Conservation (phyloP, 2,329 filamentous ascomycete species). For the Fusarium pininemorale region DNA sequence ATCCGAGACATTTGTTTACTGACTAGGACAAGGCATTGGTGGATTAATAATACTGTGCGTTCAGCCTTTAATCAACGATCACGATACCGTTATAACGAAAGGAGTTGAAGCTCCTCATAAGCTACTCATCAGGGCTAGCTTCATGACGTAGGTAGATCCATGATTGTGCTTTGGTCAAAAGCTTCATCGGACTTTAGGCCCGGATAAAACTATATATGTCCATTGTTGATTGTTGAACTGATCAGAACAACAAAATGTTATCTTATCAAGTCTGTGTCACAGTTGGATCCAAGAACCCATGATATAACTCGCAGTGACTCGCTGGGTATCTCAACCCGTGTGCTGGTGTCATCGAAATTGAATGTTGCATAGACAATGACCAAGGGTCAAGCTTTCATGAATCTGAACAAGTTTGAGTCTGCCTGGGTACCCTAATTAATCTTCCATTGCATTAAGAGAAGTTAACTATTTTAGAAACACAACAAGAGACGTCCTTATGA, state of each 20-base stretch:
- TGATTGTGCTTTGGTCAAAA: neutral
- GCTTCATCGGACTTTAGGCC: neutral
- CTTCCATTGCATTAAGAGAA: neutral
- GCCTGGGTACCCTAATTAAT: neutral
- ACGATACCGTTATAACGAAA: neutral
- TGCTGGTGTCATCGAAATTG: neutral
- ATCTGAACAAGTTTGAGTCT: neutral
- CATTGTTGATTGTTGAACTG: neutral
- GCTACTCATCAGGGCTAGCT: neutral
- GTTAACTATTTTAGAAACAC: neutral
- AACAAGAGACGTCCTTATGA: neutral
- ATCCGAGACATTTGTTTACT: neutral
- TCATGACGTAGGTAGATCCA: conserved; percentile 29
- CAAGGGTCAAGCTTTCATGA: neutral
- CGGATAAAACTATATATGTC: neutral
- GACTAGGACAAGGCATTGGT: neutral
- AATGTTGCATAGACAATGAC: neutral
- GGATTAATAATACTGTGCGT: neutral
- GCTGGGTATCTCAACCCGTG: neutral
- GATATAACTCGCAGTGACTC: neutral
- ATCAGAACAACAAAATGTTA: neutral
- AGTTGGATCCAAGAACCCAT: neutral
- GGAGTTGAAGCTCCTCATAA: neutral
- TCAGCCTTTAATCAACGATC: neutral
- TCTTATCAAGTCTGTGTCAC: neutral